phyloP scores from a whole-genome alignment of 2,329 filamentous ascomycete species.

The Sclerotinia spermophila region DNA sequence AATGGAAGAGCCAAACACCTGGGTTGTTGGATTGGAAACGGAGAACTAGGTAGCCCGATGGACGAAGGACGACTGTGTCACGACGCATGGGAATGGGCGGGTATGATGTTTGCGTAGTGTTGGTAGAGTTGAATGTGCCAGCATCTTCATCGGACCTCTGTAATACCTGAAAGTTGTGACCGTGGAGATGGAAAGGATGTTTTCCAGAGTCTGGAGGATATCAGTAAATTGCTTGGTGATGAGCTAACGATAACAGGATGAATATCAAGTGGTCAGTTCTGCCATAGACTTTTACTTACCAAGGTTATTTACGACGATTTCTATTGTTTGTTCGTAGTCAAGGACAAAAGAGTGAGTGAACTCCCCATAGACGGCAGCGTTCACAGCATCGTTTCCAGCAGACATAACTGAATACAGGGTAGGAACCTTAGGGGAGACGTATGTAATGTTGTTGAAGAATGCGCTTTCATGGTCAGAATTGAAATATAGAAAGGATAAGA shows the following conservation, averaged over 20 bases:
- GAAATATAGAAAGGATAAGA: background rate
- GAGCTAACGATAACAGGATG: background rate
- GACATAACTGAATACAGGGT: conserved; percentile 64
- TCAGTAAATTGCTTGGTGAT: conserved; percentile 2
- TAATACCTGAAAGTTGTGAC: conserved; percentile 68
- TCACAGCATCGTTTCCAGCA: conserved; percentile 48
- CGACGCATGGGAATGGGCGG: conserved; percentile 58
- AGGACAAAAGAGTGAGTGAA: conserved; percentile 67
- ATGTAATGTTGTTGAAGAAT: conserved; percentile 62
- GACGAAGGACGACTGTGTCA: conserved; percentile 64
- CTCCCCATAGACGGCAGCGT: conserved; percentile 61
- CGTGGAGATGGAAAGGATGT: conserved; percentile 75
- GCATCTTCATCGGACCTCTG: conserved; percentile 56
- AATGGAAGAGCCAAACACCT: conserved; percentile 72
- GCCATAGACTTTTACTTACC: conserved; percentile 22
- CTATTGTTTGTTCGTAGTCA: conserved; percentile 61
- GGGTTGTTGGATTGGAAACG: conserved; percentile 67
- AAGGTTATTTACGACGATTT: conserved; percentile 75
- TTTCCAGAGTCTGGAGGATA: conserved; percentile 53
- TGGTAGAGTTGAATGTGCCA: conserved; percentile 50
- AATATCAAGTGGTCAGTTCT: background rate
- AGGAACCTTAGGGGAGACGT: conserved; percentile 61
- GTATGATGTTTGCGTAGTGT: conserved; percentile 46
- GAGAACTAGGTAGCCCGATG: conserved; percentile 64
- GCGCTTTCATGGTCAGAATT: conserved; percentile 37